Evolutionary conservation across 176 grass and related monocot species (phyloP).

Genomic region (Eragrostis curvula): DNA sequence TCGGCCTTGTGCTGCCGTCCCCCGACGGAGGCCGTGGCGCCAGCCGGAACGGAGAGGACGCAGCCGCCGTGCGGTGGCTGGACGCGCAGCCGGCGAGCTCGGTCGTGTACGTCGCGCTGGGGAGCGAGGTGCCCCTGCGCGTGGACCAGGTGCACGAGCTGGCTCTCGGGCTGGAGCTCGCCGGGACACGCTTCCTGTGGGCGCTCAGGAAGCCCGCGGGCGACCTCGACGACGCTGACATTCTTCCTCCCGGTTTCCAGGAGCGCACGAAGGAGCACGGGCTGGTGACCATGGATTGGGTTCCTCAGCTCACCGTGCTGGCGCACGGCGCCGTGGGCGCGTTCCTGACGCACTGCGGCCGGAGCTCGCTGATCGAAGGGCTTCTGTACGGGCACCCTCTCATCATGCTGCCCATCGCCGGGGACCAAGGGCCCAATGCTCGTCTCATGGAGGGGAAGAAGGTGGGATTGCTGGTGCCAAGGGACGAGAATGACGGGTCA

Average conservation of each 20-base stretch:
- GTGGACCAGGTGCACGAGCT: slow-evolving; percentile 36
- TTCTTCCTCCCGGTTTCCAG: slow-evolving; percentile 34
- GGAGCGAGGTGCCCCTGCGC: slow-evolving; percentile 42
- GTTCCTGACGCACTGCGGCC: slow-evolving; percentile 55
- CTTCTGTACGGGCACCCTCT: slow-evolving; percentile 47
- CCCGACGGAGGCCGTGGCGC: not conserved
- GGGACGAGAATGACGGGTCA: slow-evolving; percentile 35
- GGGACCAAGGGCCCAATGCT: slow-evolving; percentile 30
- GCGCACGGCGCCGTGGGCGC: slow-evolving; percentile 25
- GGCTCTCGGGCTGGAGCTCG: slow-evolving; percentile 43
- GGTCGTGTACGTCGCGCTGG: slow-evolving; percentile 50
- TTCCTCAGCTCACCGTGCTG: slow-evolving; percentile 37
- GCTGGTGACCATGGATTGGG: slow-evolving; percentile 28
- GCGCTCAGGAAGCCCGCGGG: slow-evolving; percentile 31
- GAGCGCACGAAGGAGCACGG: slow-evolving; percentile 13
- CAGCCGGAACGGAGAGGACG: not conserved
- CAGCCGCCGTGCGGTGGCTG: slow-evolving; percentile 35
- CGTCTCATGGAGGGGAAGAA: slow-evolving; percentile 25
- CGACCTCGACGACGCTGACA: not conserved
- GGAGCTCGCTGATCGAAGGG: slow-evolving; percentile 41
- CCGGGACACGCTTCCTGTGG: slow-evolving; percentile 46
- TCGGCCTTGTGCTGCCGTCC: slow-evolving; percentile 23
- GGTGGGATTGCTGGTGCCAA: slow-evolving; percentile 22
- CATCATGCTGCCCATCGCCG: slow-evolving; percentile 24
- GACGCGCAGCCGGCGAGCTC: slow-evolving; percentile 20